Evolutionary conservation across 1,284 basidiomycete species (phyloP), one percentile per base, ranked within the genome.

Genomic region (Ceratobasidium sp.): DNA sequence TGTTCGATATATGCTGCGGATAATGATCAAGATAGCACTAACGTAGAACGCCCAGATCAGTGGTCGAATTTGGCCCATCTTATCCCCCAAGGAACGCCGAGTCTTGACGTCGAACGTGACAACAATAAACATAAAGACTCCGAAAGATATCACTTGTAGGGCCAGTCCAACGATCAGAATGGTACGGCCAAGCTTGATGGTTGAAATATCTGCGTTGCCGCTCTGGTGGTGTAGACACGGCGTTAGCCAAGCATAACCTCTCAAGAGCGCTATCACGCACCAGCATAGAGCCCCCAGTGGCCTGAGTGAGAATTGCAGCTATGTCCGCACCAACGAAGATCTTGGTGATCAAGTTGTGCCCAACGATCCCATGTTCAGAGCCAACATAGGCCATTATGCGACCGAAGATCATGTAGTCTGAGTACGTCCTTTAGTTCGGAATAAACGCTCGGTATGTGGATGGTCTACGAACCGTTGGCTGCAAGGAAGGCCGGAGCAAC

Each of bases 341-440:
- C 54, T 77, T 79, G 75, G 78, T 79, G 46, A 79, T 78, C 22
- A 74, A 44, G 9, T 40, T 49, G 44, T 79, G 77, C 13, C 66
- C 59, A 52, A 79, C 74, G 54, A 79, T 43, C 7, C 67, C 64
- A 34, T 66, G 68, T 19, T 77, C 77, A 15, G 70, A 40, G 37
- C 78, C 78, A 22, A 79, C 76, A 61, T 69, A 79, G 13, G 78
- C 71, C 71, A 79, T 79, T 32, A 78, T 74, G 32, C 76, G 56
- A 29, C 78, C 78, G 17, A 79, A 70, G 15, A 79, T 77, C 78
- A 79, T 79, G 51, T 79, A 79, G 44, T 77, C 78, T 79, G 57
- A 11, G 19, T 43, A 25, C 25, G 2, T 43, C 19, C 6, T 76
- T 46, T 19, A 54, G 37, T 22, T 64, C 29, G 29, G 37, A 7